Conservation (phyloP, 2,329 filamentous ascomycete species). For the Alternaria sp. region DNA sequence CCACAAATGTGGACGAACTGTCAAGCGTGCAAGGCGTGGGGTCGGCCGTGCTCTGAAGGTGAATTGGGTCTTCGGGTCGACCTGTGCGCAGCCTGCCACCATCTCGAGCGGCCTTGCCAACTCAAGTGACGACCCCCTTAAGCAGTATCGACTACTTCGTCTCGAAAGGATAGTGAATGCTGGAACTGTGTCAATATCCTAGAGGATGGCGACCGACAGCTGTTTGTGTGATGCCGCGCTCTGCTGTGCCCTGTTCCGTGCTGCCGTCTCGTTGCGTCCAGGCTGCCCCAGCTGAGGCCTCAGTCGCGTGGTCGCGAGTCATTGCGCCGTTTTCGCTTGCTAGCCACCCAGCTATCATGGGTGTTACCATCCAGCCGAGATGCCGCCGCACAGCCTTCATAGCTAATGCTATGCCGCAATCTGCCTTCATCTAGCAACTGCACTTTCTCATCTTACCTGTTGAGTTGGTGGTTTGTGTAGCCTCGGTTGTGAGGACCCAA, state of each 20-base stretch:
- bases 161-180: background rate
- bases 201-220: conserved; percentile 4
- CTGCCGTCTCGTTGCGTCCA: conserved; percentile 10
- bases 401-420: conserved; percentile 21
- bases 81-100: conserved; percentile 11
- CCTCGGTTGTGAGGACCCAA: conserved; percentile 14
- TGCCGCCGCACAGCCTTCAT: conserved; percentile 6
- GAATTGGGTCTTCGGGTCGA: conserved; percentile 8
- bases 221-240: conserved; percentile 1
- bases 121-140: background rate
- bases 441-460: conserved; percentile 5
- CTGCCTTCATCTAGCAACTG: conserved; percentile 20
- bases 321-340: conserved; percentile 12
- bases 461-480: conserved; percentile 17
- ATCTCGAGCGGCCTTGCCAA: background rate
- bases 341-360: background rate
- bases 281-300: conserved; percentile 12
- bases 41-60: conserved; percentile 11
- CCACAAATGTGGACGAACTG: conserved; percentile 15
- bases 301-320: conserved; percentile 10
- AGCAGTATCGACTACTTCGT: background rate
- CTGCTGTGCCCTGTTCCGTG: conserved; percentile 6
- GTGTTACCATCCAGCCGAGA: conserved; percentile 3
- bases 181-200: background rate
- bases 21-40: conserved; percentile 14